Base-by-base conservation (phyloP, 208 protist species). In the Trypanosoma brucei region DNA sequence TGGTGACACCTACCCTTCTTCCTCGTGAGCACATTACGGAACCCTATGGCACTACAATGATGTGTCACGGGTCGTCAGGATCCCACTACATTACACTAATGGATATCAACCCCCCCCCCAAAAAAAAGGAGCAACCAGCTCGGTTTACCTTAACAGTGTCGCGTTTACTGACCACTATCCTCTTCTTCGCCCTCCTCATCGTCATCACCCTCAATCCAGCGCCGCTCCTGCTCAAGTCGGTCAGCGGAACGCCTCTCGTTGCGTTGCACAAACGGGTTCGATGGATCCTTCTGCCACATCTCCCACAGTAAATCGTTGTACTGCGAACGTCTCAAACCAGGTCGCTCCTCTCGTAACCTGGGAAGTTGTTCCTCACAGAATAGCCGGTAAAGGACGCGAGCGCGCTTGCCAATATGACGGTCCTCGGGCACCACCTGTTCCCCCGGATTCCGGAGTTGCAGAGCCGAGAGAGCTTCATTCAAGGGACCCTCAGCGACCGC, bases 241-340 rank as follows among this genome's bases (percentile, higher is more conserved):
- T 88, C 81, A 22, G 65, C 70, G 4, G 81, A 79, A 30, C 74
- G 57, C 61, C 63, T 67, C 70, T 93, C 90, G 42, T 36, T 86
- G 59, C 90, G 86, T 74, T 84, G 75, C 55, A 93, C 90, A 76
- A 95, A 93, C 46, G 90, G 90, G 54, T 95, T 95, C 35, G 58
- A 51, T 9, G 81, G 68, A 58, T 68, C 81, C 78, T 91, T 92
- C 68, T 82, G 82, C 90, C 90, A 95, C 80, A 89, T 83, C 61
- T 92, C 83, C 86, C 90, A 95, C 4, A 95, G 64, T 35, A 92
- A 45, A 49, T 93, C 84, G 67, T 91, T 91, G 83, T 95, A 95
- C 78, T 95, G 90, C 55, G 90, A 71, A 46, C 82, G 82, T 22
- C 86, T 84, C 65, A 95, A 55, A 39, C 79, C 77, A 0, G 84